Percentiles rank a stretch among this genome's conserved stretches.
Evolutionary conservation across 371 early-diverging fungal genomes (phyloP).

Genomic region (Dichotomocladium elegans): DNA sequence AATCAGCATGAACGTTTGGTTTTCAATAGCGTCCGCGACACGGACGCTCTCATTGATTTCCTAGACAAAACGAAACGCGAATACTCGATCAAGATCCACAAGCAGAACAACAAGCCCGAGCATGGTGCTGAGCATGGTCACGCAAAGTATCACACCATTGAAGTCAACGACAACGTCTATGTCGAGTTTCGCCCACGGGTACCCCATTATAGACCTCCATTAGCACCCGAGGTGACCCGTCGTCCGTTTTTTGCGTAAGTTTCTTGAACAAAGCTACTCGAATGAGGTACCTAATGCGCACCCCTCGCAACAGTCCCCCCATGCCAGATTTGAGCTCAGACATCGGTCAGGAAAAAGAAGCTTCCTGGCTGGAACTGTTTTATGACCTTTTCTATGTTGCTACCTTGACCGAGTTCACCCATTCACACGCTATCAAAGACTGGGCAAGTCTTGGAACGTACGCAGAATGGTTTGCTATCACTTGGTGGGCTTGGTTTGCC

Average conservation of each 20-base stretch:
- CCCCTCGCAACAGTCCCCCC: conserved; percentile 14
- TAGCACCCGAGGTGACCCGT: neutral
- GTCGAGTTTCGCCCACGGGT: neutral
- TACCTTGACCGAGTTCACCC: conserved; percentile 55
- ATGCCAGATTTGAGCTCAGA: conserved; percentile 48
- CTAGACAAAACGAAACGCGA: neutral
- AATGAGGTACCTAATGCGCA: neutral
- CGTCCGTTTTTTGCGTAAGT: neutral
- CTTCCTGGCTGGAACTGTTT: conserved; percentile 53
- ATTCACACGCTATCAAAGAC: conserved; percentile 52
- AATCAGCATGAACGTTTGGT: neutral
- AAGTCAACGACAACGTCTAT: neutral
- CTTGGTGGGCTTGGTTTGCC: conserved; percentile 59
- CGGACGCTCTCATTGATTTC: neutral
- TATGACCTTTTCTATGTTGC: conserved; percentile 60
- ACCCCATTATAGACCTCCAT: neutral
- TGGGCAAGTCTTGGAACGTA: conserved; percentile 48
- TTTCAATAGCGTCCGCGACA: neutral
- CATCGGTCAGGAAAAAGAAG: conserved; percentile 48
- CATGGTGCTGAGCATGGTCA: neutral
- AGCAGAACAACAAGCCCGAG: neutral
- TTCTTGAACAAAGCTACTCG: neutral
- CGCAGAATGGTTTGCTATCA: conserved; percentile 54
- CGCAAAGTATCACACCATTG: neutral
- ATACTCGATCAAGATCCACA: neutral